phyloP scores from a whole-genome alignment of 75 land plant species.

The Azolla pinnata region DNA sequence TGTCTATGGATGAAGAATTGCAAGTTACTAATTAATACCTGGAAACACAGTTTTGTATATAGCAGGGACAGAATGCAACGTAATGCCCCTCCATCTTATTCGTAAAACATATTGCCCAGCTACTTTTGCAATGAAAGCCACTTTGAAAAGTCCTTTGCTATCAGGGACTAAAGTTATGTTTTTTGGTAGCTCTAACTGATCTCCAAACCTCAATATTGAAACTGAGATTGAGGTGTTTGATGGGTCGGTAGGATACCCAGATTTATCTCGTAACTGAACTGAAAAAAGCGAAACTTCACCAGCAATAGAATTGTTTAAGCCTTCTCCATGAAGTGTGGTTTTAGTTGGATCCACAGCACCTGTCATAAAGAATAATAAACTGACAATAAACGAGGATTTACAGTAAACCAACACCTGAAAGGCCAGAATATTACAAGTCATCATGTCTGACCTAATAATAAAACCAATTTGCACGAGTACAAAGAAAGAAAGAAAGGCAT shows the following conservation, averaged over 20 bases:
- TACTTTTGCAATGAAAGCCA: neutral
- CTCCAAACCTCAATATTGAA: slow-evolving; percentile 3
- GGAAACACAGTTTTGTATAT: slow-evolving; percentile 4
- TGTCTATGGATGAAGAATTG: too few relatives aligned
- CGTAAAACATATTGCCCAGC: slow-evolving; percentile 1
- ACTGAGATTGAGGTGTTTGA: neutral
- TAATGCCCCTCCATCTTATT: slow-evolving; percentile 1
- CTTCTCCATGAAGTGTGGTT: neutral
- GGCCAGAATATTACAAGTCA: too few relatives aligned
- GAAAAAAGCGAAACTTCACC: neutral
- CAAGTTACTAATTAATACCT: too few relatives aligned
- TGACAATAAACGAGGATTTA: neutral
- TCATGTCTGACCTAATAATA: too few relatives aligned
- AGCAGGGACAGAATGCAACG: neutral
- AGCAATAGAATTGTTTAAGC: neutral
- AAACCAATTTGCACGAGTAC: too few relatives aligned
- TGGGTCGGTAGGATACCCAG: neutral
- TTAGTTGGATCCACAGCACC: slow-evolving; percentile 1
- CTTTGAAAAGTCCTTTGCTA: neutral
- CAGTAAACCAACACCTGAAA: too few relatives aligned
- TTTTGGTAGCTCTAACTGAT: neutral
- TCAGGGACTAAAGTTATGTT: neutral
- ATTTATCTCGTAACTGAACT: neutral
- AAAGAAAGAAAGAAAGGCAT: too few relatives aligned
- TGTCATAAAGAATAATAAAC: neutral